Evolutionary conservation across 2,329 filamentous ascomycete genomes (phyloP), one percentile per base, ranked within the genome.

Genomic region (Biscogniauxia mediterranea): DNA sequence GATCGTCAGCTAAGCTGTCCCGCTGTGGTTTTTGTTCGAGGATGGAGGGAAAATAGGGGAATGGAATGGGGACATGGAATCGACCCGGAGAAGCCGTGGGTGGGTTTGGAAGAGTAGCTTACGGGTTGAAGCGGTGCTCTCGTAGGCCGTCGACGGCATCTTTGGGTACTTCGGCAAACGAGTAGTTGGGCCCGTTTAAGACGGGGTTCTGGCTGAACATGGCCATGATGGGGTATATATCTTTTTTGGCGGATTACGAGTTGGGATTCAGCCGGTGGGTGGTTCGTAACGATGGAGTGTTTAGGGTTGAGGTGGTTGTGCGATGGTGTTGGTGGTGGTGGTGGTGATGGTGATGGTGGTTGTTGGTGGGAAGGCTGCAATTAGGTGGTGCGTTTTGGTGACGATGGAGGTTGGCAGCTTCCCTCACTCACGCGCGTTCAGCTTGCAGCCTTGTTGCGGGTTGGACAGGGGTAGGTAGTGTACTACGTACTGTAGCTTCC

Each of bases 101-200:
- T 50, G 23, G 23, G 5, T 23, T 23, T 2, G 5, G 23, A n/a
- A 21, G 54, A 56, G 55, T 42, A 55, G 69, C 90, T 73, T 85
- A 97, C 93, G 94, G 93, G 80, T 97, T 93, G 81, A 97, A 97
- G 70, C 88, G 87, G 79, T 96, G 93, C 81, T 95, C 80, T 70
- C 85, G 83, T 63, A 82, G 80, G 72, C 85, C 84, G 67, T 83
- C 85, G 52, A 78, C 74, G 64, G 79, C 77, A 64, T 77, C 77
- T 74, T 80, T 81, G 73, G 86, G 85, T 57, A 81, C 77, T 71
- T 89, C 85, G 70, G 82, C 84, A 79, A 88, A 86, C 65, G 86
- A 87, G 78, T 89, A 89, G 80, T 85, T 88, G 73, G 87, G 85
- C 67, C 86, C 86, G 75, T 89, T 87, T 80, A 88, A 82, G 73